Percentiles rank a stretch among this genome's conserved stretches.
phyloP scores from a whole-genome alignment of 2,329 filamentous ascomycete genomes.

The Penicillium sp. region DNA sequence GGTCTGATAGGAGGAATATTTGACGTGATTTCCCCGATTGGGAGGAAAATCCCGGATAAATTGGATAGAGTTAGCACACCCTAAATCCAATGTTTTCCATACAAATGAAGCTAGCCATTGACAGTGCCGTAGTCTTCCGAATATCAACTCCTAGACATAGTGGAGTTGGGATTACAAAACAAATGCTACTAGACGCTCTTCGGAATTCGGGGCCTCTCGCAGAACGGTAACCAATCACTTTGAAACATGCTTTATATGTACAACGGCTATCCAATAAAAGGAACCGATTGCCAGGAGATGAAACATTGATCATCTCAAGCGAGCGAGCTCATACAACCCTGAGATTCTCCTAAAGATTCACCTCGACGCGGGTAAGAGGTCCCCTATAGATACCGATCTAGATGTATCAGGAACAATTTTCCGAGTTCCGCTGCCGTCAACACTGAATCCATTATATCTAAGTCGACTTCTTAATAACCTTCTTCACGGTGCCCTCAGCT shows the following conservation, averaged over 20 bases:
- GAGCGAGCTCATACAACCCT: neutral
- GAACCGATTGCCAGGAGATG: neutral
- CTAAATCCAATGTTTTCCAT: neutral
- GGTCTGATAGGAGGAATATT: constrained; percentile 22
- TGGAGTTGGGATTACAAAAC: neutral
- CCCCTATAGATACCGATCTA: constrained; percentile 13
- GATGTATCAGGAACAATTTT: constrained; percentile 5
- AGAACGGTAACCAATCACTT: constrained; percentile 12
- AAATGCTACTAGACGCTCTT: neutral
- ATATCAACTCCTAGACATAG: neutral
- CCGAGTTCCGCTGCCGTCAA: neutral
- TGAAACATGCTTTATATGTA: constrained; percentile 23
- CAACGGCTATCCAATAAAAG: constrained; percentile 15
- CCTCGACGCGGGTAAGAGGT: neutral
- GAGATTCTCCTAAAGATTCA: neutral
- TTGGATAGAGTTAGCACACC: neutral
- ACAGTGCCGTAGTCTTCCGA: neutral
- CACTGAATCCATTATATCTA: constrained; percentile 9
- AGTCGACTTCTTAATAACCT: constrained; percentile 22
- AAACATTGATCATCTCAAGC: neutral
- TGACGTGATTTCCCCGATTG: constrained; percentile 18
- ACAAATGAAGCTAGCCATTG: neutral
- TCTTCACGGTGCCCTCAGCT: constrained; percentile 38
- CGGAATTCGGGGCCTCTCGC: neutral
- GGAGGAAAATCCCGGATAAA: constrained; percentile 23